phyloP scores from a whole-genome alignment of 768 basidiomycete species.

The Rhodosporidiobolus sp. region DNA sequence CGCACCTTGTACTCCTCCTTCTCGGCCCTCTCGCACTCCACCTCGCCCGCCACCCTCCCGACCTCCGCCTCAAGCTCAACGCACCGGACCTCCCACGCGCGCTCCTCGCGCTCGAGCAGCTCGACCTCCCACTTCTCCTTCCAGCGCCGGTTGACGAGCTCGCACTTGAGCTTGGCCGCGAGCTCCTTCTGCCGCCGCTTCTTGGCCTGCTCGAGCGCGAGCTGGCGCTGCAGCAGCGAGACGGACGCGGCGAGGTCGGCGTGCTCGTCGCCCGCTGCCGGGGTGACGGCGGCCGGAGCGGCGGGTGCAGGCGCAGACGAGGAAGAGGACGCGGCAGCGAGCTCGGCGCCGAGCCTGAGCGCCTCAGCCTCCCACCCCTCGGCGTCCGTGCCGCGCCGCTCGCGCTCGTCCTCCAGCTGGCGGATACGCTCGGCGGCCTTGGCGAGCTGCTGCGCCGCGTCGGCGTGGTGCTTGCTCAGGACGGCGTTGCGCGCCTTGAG shows the following conservation, averaged over 20 bases:
- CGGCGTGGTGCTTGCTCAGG: not conserved
- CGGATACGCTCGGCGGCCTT: constrained; percentile 9
- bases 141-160: constrained; percentile 33
- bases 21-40: constrained; percentile 12
- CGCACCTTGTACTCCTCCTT: constrained; percentile 33
- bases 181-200: constrained; percentile 30
- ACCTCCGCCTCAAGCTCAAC: constrained; percentile 17
- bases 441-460: not conserved
- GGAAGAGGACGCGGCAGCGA: not conserved
- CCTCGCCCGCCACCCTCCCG: not conserved
- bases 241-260: constrained; percentile 3
- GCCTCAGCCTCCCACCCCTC: constrained; percentile 41
- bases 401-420: constrained; percentile 17
- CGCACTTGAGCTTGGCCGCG: constrained; percentile 23
- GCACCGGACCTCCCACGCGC: constrained; percentile 20
- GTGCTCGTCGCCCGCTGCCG: not conserved
- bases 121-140: constrained; percentile 39
- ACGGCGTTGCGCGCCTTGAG: constrained; percentile 25
- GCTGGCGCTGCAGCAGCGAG: not conserved
- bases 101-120: constrained; percentile 34
- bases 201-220: constrained; percentile 19
- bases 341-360: constrained; percentile 1
- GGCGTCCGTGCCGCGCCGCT: constrained; percentile 1
- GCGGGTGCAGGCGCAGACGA: not conserved
- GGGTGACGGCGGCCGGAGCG: not conserved